Evolutionary conservation across 257 asterid species (phyloP).

Genomic region (Perilla frutescens): DNA sequence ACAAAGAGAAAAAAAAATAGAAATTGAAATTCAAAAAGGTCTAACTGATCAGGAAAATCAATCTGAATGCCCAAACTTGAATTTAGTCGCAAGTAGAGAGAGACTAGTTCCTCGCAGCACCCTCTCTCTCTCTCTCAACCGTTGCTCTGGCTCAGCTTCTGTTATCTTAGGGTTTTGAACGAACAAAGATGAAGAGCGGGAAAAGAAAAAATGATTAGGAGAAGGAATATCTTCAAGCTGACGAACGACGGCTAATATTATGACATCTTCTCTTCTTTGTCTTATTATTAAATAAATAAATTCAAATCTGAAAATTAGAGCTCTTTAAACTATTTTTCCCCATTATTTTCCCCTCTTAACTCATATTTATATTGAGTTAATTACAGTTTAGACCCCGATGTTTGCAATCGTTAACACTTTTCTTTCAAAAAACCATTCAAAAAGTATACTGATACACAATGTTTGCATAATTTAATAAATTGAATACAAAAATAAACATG

Average conservation of each 20-base stretch:
- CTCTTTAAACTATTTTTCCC: no score
- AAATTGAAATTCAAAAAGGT: background rate
- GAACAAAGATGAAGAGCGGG: slow-evolving; percentile 9
- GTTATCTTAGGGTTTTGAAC: slow-evolving; percentile 16
- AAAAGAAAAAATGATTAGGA: slow-evolving; percentile 9
- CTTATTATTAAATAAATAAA: no score
- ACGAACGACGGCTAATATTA: slow-evolving; percentile 10
- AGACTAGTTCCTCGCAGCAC: background rate
- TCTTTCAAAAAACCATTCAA: no score
- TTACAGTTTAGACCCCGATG: no score
- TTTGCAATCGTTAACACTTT: no score
- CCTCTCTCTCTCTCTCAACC: background rate
- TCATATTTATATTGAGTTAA: no score
- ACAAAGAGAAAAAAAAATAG: background rate
- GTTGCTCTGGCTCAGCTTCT: slow-evolving; percentile 4
- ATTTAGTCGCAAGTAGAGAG: slow-evolving; percentile 19
- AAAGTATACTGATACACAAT: no score
- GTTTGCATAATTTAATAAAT: no score
- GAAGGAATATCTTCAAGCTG: background rate
- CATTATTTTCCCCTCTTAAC: no score
- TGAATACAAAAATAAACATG: no score
- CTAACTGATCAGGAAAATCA: slow-evolving; percentile 15
- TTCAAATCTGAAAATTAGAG: no score
- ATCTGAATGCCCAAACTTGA: slow-evolving; percentile 11
- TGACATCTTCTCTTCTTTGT: no score